These are phyloP conservation scores for Halenospora varia DNA, from an alignment of 495 filamentous ascomycete genomes.

Conservation along the genomic window DNA sequence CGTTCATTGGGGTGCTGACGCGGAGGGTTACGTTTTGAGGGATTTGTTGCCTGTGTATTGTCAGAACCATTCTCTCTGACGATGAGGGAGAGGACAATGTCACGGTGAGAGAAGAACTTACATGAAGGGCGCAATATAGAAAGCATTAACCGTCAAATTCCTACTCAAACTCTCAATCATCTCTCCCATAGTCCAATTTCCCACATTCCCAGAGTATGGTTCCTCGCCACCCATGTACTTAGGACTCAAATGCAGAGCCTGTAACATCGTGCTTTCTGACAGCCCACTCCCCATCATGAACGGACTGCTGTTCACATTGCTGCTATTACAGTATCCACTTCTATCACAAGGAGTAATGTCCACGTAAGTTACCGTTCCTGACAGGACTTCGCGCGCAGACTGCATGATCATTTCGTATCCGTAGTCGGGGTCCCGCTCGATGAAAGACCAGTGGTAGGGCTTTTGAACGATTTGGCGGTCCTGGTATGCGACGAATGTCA, in stretches of 20 bases:
- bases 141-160: not conserved
- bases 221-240: too few species aligned
- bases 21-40: not conserved
- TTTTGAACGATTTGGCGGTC: not conserved
- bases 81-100: too few species aligned
- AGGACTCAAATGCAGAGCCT: not conserved
- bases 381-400: not conserved
- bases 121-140: not conserved
- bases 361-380: not conserved
- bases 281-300: not conserved
- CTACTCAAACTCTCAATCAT: not conserved
- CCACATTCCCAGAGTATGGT: not conserved
- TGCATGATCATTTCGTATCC: not conserved
- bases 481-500: not conserved
- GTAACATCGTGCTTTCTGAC: not conserved
- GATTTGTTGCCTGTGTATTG: not conserved
- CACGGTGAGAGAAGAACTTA: too few species aligned
- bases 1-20: not conserved
- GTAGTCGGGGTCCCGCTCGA: too few species aligned
- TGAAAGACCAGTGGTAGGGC: not conserved
- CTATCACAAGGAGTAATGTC: not conserved
- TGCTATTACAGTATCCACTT: not conserved
- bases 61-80: too few species aligned
- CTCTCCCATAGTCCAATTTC: not conserved
- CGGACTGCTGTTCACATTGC: not conserved